Conservation (phyloP, 1,284 basidiomycete genomes). For the Bondarzewia mesenterica region DNA sequence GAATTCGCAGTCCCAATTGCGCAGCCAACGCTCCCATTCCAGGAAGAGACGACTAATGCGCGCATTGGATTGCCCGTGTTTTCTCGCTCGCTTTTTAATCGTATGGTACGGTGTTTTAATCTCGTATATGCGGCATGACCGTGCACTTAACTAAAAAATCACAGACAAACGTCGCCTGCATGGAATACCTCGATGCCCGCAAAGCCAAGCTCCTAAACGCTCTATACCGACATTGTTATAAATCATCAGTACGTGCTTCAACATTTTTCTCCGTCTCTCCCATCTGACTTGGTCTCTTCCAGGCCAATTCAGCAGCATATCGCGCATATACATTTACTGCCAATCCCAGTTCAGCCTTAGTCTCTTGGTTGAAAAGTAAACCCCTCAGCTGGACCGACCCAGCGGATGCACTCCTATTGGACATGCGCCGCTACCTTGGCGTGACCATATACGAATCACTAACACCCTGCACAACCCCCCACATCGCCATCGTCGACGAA, state of each 20-base stretch:
- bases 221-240: background rate
- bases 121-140: too few relatives aligned
- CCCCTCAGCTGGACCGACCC: slow-evolving; percentile 40
- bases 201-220: background rate
- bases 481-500: slow-evolving; percentile 39
- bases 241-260: background rate
- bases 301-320: background rate
- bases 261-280: background rate
- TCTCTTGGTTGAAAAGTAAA: slow-evolving; percentile 22
- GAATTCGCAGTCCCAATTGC: too few relatives aligned
- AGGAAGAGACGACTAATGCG: too few relatives aligned
- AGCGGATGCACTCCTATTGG: slow-evolving; percentile 28
- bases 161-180: background rate
- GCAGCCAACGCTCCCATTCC: too few relatives aligned
- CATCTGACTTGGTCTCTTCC: background rate
- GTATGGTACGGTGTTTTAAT: too few relatives aligned
- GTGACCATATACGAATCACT: slow-evolving; percentile 34
- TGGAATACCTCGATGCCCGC: background rate
- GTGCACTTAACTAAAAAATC: background rate
- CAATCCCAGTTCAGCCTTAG: slow-evolving; percentile 16
- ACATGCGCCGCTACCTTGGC: slow-evolving; percentile 17
- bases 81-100: too few relatives aligned
- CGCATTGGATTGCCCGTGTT: too few relatives aligned
- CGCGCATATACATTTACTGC: background rate
- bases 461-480: slow-evolving; percentile 35